Percentiles rank a stretch among this genome's conserved stretches.
Evolutionary conservation across 2,329 filamentous ascomycete species (phyloP).

Genomic region (Colletotrichum australisinense): DNA sequence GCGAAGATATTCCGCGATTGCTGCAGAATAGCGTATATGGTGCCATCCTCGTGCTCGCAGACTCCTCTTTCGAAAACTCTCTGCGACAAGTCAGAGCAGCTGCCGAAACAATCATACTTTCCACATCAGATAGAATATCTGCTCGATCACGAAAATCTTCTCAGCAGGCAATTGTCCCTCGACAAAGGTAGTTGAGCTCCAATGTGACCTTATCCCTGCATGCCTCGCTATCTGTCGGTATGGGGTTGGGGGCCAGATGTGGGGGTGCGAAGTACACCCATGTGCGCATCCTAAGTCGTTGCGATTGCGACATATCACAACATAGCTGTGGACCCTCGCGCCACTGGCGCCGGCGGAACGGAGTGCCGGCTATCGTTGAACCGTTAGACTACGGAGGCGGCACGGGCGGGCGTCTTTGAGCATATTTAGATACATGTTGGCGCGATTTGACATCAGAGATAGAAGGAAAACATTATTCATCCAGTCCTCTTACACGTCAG

Average conservation of each 20-base stretch:
- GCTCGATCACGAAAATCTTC: background rate
- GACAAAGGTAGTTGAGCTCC: background rate
- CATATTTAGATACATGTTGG: background rate
- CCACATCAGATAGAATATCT: background rate
- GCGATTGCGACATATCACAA: constrained; percentile 34
- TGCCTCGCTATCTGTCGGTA: background rate
- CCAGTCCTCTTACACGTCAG: too few relatives aligned
- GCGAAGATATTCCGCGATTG: background rate
- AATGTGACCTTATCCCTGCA: constrained; percentile 8
- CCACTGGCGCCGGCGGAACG: background rate
- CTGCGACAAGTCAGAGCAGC: background rate
- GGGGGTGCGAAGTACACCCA: background rate
- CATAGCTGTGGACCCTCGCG: constrained; percentile 13
- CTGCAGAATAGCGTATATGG: background rate
- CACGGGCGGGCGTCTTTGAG: background rate
- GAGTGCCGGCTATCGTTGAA: background rate
- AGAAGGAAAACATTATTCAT: too few relatives aligned
- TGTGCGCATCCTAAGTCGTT: background rate
- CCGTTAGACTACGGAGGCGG: background rate
- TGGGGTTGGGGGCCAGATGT: background rate
- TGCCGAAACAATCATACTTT: background rate
- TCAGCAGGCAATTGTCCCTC: background rate
- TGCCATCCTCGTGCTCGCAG: background rate
- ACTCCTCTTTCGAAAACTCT: too few relatives aligned
- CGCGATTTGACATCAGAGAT: background rate